phyloP scores from a whole-genome alignment of 2,329 filamentous ascomycete species.

The Arthroderma sp. region DNA sequence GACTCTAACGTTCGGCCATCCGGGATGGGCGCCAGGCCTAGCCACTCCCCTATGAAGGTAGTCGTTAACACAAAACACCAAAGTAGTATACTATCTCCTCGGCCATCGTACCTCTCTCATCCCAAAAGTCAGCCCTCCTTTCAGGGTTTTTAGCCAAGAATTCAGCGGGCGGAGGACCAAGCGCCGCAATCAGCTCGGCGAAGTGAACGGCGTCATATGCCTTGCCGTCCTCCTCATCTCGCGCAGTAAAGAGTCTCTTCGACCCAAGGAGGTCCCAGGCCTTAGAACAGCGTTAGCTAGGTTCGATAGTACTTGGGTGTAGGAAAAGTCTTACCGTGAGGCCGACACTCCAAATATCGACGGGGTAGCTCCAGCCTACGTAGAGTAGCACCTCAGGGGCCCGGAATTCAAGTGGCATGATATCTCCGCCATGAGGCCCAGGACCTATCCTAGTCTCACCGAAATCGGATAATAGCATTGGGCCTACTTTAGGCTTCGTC shows the following conservation, averaged over 20 bases:
- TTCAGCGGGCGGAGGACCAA: slow-evolving; percentile 31
- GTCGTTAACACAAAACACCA: neutral
- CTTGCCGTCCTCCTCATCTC: slow-evolving; percentile 24
- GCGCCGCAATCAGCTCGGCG: slow-evolving; percentile 33
- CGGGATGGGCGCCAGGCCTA: slow-evolving; percentile 3
- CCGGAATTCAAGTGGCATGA: slow-evolving; percentile 31
- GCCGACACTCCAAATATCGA: slow-evolving; percentile 24
- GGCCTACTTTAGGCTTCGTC: neutral
- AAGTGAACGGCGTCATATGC: slow-evolving; percentile 36
- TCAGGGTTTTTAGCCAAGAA: slow-evolving; percentile 19
- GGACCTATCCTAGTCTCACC: slow-evolving; percentile 25
- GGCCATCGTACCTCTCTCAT: slow-evolving; percentile 21
- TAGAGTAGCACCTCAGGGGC: slow-evolving; percentile 22
- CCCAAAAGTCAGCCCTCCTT: slow-evolving; percentile 27
- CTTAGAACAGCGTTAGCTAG: slow-evolving; percentile 18
- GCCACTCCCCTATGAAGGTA: neutral
- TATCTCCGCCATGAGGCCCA: slow-evolving; percentile 26
- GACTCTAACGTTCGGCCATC: slow-evolving; percentile 6
- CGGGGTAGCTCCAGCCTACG: slow-evolving; percentile 19
- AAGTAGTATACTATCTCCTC: neutral
- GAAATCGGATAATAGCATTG: slow-evolving; percentile 21
- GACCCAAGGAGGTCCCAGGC: slow-evolving; percentile 39
- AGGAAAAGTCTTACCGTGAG: slow-evolving; percentile 16
- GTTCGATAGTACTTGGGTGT: neutral
- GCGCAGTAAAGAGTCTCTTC: slow-evolving; percentile 30